phyloP scores from a whole-genome alignment of 1,139 yeast species.

The Debaryomyces singareniensis region DNA sequence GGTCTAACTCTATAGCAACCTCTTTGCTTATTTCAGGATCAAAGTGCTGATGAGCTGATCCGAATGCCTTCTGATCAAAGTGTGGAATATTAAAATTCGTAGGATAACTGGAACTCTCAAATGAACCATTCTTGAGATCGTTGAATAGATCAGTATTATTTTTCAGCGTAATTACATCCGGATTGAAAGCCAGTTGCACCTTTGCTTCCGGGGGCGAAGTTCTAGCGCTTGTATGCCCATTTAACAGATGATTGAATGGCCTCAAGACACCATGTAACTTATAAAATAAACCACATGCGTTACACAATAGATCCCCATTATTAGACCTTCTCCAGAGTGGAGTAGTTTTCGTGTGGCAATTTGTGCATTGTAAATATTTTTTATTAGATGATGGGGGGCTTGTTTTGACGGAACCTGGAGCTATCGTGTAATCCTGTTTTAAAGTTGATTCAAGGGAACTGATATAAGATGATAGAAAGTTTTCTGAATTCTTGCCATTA shows the following conservation, averaged over 20 bases:
- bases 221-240: slow-evolving; percentile 8
- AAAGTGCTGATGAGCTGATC: neutral
- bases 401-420: slow-evolving; percentile 1
- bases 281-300: slow-evolving; percentile 44
- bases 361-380: slow-evolving; percentile 33
- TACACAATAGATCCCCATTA: slow-evolving; percentile 39
- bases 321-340: slow-evolving; percentile 44
- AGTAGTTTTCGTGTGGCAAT: slow-evolving; percentile 41
- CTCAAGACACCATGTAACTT: slow-evolving; percentile 42
- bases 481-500: neutral
- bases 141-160: slow-evolving; percentile 20
- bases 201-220: slow-evolving; percentile 1
- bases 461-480: slow-evolving; percentile 29
- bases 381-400: slow-evolving; percentile 7
- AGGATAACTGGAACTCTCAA: too few species aligned
- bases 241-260: slow-evolving; percentile 19
- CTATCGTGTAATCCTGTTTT: slow-evolving; percentile 18
- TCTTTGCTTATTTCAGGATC: too few species aligned
- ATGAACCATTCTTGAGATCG: slow-evolving; percentile 9
- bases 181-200: slow-evolving; percentile 2
- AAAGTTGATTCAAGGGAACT: slow-evolving; percentile 33
- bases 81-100: neutral
- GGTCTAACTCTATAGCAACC: neutral
- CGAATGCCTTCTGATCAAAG: neutral
- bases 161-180: slow-evolving; percentile 19